Conservation (phyloP, 2,329 filamentous ascomycete genomes). For the Myriosclerotinia scirpicola region DNA sequence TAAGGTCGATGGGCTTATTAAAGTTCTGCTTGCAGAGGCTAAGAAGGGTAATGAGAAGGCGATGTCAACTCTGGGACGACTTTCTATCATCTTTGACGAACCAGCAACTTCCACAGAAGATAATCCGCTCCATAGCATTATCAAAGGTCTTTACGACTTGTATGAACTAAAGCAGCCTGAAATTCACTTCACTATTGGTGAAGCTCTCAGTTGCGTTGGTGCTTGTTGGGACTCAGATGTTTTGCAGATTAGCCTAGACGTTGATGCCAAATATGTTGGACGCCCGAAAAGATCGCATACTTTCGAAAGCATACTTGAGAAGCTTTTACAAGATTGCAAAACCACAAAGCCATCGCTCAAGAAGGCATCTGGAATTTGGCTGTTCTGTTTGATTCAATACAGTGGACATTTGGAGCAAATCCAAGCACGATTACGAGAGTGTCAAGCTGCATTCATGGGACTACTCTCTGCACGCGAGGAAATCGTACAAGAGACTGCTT, state of each 20-base stretch:
- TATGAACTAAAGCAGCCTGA: constrained; percentile 85
- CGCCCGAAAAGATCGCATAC: constrained; percentile 45
- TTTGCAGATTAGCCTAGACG: constrained; percentile 72
- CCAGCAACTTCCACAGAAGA: constrained; percentile 41
- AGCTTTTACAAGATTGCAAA: constrained; percentile 74
- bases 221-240: constrained; percentile 82
- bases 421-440: constrained; percentile 71
- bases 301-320: constrained; percentile 54
- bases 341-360: constrained; percentile 84
- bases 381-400: constrained; percentile 87
- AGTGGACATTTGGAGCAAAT: constrained; percentile 77
- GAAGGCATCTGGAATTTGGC: constrained; percentile 93
- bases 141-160: constrained; percentile 69
- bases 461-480: constrained; percentile 88
- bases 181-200: constrained; percentile 86
- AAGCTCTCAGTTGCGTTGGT: constrained; percentile 77
- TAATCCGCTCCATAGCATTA: constrained; percentile 53
- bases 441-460: constrained; percentile 83
- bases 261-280: constrained; percentile 56
- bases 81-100: constrained; percentile 63
- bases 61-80: constrained; percentile 74
- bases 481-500: constrained; percentile 92
- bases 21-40: constrained; percentile 64
- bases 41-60: constrained; percentile 81
- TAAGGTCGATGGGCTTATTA: constrained; percentile 47